Percentiles rank a stretch among this genome's conserved stretches.
Evolutionary conservation across 2,329 filamentous ascomycete species (phyloP).

Genomic region (Diaporthe sp.): DNA sequence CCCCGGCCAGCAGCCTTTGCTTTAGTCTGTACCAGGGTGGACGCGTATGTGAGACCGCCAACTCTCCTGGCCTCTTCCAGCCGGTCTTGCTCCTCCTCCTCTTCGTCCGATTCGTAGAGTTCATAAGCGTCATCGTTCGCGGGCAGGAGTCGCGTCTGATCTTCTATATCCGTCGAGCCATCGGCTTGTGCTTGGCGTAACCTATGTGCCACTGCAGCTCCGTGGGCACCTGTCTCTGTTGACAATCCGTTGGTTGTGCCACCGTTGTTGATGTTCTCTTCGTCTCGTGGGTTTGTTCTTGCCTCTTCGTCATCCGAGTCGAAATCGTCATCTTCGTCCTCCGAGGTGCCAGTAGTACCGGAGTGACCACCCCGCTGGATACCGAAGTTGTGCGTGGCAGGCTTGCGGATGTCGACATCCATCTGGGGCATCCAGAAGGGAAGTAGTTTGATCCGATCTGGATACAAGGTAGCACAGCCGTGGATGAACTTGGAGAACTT

Average conservation of each 20-base stretch:
- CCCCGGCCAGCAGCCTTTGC: constrained; percentile 57
- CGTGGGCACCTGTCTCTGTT: constrained; percentile 53
- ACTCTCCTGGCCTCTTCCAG: constrained; percentile 82
- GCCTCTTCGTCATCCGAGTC: constrained; percentile 75
- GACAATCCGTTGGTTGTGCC: constrained; percentile 40
- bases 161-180: constrained; percentile 76
- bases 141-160: constrained; percentile 75
- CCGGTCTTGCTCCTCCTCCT: constrained; percentile 80
- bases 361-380: constrained; percentile 85
- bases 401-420: constrained; percentile 97
- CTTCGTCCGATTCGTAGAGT: constrained; percentile 91
- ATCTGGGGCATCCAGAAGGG: constrained; percentile 99
- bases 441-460: constrained; percentile 86
- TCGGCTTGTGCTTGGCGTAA: constrained; percentile 53
- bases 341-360: constrained; percentile 81
- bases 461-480: constrained; percentile 89
- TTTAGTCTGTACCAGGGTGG: constrained; percentile 66
- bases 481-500: constrained; percentile 99
- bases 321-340: constrained; percentile 78
- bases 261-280: constrained; percentile 26
- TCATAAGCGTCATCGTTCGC: constrained; percentile 78
- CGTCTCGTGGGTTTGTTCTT: constrained; percentile 39
- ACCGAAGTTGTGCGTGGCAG: constrained; percentile 87
- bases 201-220: constrained; percentile 44
- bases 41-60: constrained; percentile 82